phyloP scores from a whole-genome alignment of 306 rosid species.

The Delonix regia region DNA sequence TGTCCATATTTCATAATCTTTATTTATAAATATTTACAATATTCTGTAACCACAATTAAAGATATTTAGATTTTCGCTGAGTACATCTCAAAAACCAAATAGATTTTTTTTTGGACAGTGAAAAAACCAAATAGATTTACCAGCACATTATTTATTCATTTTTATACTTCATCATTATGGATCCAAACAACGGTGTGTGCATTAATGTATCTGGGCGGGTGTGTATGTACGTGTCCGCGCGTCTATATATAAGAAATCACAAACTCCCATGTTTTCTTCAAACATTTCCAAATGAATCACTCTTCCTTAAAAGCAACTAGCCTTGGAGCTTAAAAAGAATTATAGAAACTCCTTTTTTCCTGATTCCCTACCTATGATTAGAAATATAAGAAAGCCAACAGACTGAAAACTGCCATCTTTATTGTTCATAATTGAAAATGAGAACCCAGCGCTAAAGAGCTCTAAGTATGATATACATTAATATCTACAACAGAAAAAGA shows the following conservation, averaged over 20 bases:
- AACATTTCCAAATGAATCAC: not conserved
- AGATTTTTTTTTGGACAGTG: too few relatives aligned
- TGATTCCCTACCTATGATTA: not conserved
- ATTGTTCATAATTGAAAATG: slow-evolving; percentile 35
- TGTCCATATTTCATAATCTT: too few relatives aligned
- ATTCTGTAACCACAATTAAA: too few relatives aligned
- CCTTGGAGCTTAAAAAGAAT: not conserved
- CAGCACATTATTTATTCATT: not conserved
- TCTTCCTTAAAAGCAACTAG: not conserved
- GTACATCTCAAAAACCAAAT: too few relatives aligned
- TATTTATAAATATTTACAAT: too few relatives aligned
- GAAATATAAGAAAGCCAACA: not conserved
- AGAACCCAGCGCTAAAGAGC: slow-evolving; percentile 37
- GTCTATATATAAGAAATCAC: too few relatives aligned
- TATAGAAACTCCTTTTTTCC: not conserved
- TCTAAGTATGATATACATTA: slow-evolving; percentile 40
- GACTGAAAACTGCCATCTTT: slow-evolving; percentile 31
- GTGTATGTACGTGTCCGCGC: too few relatives aligned
- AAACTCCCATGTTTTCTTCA: not conserved
- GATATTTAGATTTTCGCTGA: too few relatives aligned
- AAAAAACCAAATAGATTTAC: too few relatives aligned
- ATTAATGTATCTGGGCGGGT: too few relatives aligned
- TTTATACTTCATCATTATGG: not conserved
- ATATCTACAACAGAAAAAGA: slow-evolving; percentile 51
- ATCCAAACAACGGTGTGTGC: too few relatives aligned